Conservation (phyloP, 495 filamentous ascomycete genomes). For the Xylaria scruposa region DNA sequence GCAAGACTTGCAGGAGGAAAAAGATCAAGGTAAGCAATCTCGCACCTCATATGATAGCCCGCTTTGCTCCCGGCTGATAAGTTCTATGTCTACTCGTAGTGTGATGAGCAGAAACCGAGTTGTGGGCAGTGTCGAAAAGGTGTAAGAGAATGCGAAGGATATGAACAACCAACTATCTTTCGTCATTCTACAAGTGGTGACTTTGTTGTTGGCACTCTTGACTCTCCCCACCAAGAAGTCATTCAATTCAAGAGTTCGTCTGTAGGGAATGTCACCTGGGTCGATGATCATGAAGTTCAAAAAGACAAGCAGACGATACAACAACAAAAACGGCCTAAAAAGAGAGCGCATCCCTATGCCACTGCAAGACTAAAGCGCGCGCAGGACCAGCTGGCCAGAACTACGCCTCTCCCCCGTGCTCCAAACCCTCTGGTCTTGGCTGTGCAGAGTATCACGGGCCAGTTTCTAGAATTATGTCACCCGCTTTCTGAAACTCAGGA, state of each 20-base stretch:
- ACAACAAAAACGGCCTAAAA: neutral
- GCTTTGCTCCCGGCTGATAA: neutral
- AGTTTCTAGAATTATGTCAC: conserved; percentile 11
- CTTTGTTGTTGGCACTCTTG: conserved; percentile 1
- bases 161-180: conserved; percentile 22
- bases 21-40: conserved; percentile 23
- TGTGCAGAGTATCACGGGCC: conserved; percentile 15
- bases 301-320: neutral
- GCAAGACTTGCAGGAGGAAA: conserved; percentile 23
- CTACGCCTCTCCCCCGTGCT: neutral
- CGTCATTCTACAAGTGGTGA: conserved; percentile 15
- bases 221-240: neutral
- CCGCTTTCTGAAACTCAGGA: conserved; percentile 20
- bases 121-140: conserved; percentile 26
- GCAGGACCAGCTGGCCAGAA: neutral
- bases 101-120: conserved; percentile 23
- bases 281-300: neutral
- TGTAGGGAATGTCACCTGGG: neutral
- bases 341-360: neutral
- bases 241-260: neutral
- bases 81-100: neutral
- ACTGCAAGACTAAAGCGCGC: neutral
- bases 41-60: neutral
- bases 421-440: neutral
- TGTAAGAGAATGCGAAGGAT: conserved; percentile 24